Evolutionary conservation across 2,329 filamentous ascomycete genomes (phyloP).

Genomic region (Septoria petroselini): DNA sequence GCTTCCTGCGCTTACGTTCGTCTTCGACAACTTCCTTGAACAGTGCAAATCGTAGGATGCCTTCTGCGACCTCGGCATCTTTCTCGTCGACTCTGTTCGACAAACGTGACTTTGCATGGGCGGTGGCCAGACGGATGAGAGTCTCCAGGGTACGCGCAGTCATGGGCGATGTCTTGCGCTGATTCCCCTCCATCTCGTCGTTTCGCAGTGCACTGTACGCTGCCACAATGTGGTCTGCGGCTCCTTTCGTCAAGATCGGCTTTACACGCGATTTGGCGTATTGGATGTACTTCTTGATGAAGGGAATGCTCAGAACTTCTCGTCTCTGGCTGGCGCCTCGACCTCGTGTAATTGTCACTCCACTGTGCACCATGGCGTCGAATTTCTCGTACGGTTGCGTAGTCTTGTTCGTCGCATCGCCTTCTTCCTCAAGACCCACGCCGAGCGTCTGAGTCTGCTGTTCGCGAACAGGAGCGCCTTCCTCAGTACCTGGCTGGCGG

Average conservation of each 20-base stretch:
- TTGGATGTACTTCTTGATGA: slow-evolving; percentile 99
- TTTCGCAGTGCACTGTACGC: slow-evolving; percentile 92
- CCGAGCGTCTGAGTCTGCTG: slow-evolving; percentile 78
- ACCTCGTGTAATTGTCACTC: slow-evolving; percentile 73
- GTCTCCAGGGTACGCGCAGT: slow-evolving; percentile 97
- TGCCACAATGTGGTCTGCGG: slow-evolving; percentile 84
- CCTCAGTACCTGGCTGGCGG: slow-evolving; percentile 85
- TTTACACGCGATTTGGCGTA: slow-evolving; percentile 92
- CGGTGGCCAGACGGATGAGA: slow-evolving; percentile 93
- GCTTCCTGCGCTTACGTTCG: slow-evolving; percentile 78
- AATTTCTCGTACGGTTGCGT: slow-evolving; percentile 96
- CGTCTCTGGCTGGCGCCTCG: slow-evolving; percentile 71
- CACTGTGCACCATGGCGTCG: slow-evolving; percentile 91
- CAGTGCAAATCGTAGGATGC: slow-evolving; percentile 86
- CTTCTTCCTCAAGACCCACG: slow-evolving; percentile 76
- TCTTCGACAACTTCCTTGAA: slow-evolving; percentile 89
- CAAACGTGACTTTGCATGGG: slow-evolving; percentile 87
- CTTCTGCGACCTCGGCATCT: slow-evolving; percentile 83
- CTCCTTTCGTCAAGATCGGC: slow-evolving; percentile 84
- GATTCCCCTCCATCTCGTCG: slow-evolving; percentile 91
- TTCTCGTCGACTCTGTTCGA: slow-evolving; percentile 85
- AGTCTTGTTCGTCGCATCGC: slow-evolving; percentile 64
- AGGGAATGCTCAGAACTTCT: slow-evolving; percentile 90
- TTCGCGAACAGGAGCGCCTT: slow-evolving; percentile 90
- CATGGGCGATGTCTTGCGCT: slow-evolving; percentile 88